Evolutionary conservation across 2,329 filamentous ascomycete species (phyloP).

Genomic region (Trichoderma lentiforme): DNA sequence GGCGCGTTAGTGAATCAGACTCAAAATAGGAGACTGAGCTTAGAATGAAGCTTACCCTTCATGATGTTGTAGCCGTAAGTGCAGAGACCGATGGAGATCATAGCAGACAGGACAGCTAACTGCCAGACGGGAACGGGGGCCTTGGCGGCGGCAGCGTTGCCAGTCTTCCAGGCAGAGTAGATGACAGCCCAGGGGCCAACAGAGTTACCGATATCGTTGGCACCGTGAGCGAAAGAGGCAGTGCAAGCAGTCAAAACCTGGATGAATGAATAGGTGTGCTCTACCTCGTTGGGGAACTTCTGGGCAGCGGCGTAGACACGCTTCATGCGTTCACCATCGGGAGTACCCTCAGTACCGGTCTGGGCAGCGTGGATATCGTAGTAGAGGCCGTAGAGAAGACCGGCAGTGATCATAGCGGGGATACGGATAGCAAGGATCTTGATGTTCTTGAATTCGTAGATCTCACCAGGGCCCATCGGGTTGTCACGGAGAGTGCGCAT

Average conservation of each 20-base stretch:
- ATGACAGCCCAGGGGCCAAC: slow-evolving; percentile 68
- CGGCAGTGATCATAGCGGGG: slow-evolving; percentile 63
- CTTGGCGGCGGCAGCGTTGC: slow-evolving; percentile 58
- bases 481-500: slow-evolving; percentile 75
- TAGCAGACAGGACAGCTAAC: slow-evolving; percentile 63
- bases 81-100: slow-evolving; percentile 64
- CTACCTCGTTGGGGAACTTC: slow-evolving; percentile 68
- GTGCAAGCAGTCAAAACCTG: slow-evolving; percentile 67
- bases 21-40: not conserved
- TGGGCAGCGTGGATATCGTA: slow-evolving; percentile 68
- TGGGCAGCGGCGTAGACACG: slow-evolving; percentile 61
- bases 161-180: slow-evolving; percentile 64
- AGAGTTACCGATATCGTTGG: slow-evolving; percentile 73
- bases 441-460: slow-evolving; percentile 74
- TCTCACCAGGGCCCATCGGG: slow-evolving; percentile 66
- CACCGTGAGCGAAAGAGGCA: slow-evolving; percentile 71
- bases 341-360: slow-evolving; percentile 23
- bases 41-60: slow-evolving; percentile 56
- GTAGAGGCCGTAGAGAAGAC: slow-evolving; percentile 68
- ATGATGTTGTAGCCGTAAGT: slow-evolving; percentile 84
- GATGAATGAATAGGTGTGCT: slow-evolving; percentile 66
- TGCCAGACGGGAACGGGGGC: slow-evolving; percentile 71
- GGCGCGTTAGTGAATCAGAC: not conserved
- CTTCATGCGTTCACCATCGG: slow-evolving; percentile 30
- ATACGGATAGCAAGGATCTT: slow-evolving; percentile 60